phyloP scores from a whole-genome alignment of 495 filamentous ascomycete genomes.

The Podospora sp. region DNA sequence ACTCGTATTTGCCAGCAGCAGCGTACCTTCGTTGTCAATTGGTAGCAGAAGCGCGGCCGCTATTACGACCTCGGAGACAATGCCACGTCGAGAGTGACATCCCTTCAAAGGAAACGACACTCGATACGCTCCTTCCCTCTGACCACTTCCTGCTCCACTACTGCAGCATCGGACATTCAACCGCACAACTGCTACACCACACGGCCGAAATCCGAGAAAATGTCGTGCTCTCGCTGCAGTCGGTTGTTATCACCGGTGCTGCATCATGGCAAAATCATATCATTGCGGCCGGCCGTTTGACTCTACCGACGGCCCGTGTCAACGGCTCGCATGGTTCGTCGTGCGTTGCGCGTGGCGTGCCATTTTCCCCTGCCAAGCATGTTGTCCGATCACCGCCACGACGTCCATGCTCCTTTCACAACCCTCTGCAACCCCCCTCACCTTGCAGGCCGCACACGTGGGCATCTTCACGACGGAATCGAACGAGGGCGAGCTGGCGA shows the following conservation, averaged over 20 bases:
- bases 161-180: not conserved
- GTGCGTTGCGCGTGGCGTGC: not conserved
- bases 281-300: not conserved
- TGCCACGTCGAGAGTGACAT: constrained; percentile 21
- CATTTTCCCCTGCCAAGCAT: not conserved
- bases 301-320: not conserved
- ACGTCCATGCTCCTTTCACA: not conserved
- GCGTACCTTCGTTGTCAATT: not conserved
- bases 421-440: not conserved
- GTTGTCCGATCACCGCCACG: not conserved
- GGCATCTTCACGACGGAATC: not conserved
- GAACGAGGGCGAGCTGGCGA: not conserved
- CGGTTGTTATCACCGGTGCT: not conserved
- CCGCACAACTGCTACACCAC: not conserved
- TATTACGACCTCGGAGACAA: constrained; percentile 17
- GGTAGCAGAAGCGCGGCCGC: not conserved
- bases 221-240: not conserved
- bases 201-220: not conserved
- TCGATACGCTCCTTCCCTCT: not conserved
- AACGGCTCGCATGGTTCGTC: not conserved
- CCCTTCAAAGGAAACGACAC: not conserved
- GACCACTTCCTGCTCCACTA: not conserved
- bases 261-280: no score
- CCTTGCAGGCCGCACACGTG: not conserved
- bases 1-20: constrained; percentile 1